These are phyloP conservation scores for Metschnikowia gelsemii DNA, from an alignment of 805 yeast genomes.

Conservation along the genomic window DNA sequence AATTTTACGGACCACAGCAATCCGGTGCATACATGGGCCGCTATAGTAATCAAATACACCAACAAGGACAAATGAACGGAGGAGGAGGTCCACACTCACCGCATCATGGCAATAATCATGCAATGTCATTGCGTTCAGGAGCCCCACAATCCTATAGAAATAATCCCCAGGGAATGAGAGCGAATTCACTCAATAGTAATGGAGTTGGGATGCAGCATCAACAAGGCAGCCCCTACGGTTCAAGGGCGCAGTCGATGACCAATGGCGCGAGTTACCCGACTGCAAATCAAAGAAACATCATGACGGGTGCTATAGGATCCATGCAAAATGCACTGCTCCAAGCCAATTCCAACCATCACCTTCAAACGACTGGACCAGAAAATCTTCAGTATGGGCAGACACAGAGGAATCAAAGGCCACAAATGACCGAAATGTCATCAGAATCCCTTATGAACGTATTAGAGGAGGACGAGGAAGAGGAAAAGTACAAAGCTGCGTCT, in stretches of 20 bases:
- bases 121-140: constrained; percentile 17
- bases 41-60: neutral
- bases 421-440: constrained; percentile 10
- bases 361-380: neutral
- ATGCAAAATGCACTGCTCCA: neutral
- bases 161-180: constrained; percentile 11
- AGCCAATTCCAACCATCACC: neutral
- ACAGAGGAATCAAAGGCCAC: neutral
- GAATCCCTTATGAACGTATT: constrained; percentile 20
- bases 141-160: constrained; percentile 8
- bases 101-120: constrained; percentile 9
- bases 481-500: neutral
- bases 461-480: constrained; percentile 22
- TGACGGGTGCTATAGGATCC: neutral
- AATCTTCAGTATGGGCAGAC: neutral
- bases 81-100: constrained; percentile 1
- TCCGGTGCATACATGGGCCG: neutral
- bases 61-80: constrained; percentile 1
- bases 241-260: constrained; percentile 8
- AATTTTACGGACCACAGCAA: neutral
- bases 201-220: neutral
- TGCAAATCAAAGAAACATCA: neutral
- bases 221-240: constrained; percentile 2
- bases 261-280: constrained; percentile 1
- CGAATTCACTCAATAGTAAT: constrained; percentile 17